A percentile compares a stretch with the other conserved stretches of the same genome.
These are phyloP conservation scores for Phlebiopsis flavidoalba DNA, from an alignment of 768 basidiomycete genomes.

Conservation along the genomic window DNA sequence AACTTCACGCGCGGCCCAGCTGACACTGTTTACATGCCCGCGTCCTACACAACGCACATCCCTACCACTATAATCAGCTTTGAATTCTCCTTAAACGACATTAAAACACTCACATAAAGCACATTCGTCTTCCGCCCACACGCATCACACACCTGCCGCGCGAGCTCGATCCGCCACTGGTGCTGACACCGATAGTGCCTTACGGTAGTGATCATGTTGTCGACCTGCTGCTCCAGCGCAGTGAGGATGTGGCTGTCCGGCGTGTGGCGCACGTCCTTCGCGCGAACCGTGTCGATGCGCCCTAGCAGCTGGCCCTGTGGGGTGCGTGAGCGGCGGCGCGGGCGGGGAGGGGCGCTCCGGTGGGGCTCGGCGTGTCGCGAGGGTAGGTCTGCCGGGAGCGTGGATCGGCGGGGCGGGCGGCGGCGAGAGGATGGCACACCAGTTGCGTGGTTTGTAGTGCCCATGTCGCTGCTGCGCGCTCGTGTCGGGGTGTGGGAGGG, in stretches of 20 bases:
- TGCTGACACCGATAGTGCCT: not conserved
- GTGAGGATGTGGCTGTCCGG: not conserved
- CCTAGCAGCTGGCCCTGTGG: not conserved
- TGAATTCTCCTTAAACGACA: no score
- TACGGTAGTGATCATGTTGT: not conserved
- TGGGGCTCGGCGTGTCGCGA: no score
- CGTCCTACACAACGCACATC: not conserved
- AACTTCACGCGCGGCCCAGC: not conserved
- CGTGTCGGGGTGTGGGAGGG: not conserved
- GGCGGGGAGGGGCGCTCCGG: not conserved
- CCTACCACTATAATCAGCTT: not conserved
- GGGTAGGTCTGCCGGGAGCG: not conserved
- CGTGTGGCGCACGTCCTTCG: not conserved
- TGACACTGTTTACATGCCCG: not conserved
- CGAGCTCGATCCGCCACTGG: not conserved
- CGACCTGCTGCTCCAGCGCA: not conserved
- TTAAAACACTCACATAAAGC: not conserved
- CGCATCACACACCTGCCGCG: slow-evolving; percentile 1
- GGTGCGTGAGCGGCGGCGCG: not conserved
- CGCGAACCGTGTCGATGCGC: not conserved
- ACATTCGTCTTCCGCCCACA: not conserved
- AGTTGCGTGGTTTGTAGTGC: not conserved
- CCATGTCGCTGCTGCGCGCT: not conserved
- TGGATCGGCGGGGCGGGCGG: not conserved
- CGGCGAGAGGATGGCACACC: no score